Base-by-base conservation (phyloP, 208 protist genomes). In the Strigomonas culicis region DNA sequence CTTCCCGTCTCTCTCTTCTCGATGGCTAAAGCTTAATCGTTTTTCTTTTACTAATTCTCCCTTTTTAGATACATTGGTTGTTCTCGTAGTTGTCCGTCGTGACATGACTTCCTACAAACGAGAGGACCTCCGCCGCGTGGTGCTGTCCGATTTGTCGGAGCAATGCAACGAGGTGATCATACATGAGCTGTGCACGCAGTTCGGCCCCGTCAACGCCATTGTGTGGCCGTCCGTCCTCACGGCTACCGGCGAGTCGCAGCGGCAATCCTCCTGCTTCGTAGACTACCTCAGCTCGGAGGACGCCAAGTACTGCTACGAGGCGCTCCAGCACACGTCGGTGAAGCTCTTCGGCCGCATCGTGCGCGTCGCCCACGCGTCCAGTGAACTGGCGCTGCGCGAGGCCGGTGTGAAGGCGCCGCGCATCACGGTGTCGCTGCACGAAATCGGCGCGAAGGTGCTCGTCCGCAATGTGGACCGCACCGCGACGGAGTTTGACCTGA, bases 231-330 rank as follows among this genome's bases (percentile, higher is more conserved):
- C 65, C 22, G 55, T 51, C 22, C 65, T 63, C 43, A 86, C 75
- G 57, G 58, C 80, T 11, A 77, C 55, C 47, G 88, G 84, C 39
- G 70, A 62, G 27, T 68, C 70, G 15, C 84, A 86, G 53, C 82
- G 77, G 15, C 82, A 77, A 51, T 81, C 66, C 19, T 84, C 75
- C 62, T 95, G 89, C 71, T 93, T 85, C 65, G 86, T 91, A 15
- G 80, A 91, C 63, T 95, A 86, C 50, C 43, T 65, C 49, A 80
- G 79, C 61, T 68, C 68, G 28, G 86, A 95, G 75, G 89, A 95
- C 59, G 89, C 89, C 19, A 92, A 95, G 72, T 95, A 95, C 74
- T 92, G 86, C 80, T 95, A 79, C 63, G 79, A 95, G 66, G 85
- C 79, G 0, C 66, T 95, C 4, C 70, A 82, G 58, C 75, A 74